These are phyloP conservation scores for Syzygium aqueum DNA, from an alignment of 345 rosid genomes.

Conservation along the genomic window DNA sequence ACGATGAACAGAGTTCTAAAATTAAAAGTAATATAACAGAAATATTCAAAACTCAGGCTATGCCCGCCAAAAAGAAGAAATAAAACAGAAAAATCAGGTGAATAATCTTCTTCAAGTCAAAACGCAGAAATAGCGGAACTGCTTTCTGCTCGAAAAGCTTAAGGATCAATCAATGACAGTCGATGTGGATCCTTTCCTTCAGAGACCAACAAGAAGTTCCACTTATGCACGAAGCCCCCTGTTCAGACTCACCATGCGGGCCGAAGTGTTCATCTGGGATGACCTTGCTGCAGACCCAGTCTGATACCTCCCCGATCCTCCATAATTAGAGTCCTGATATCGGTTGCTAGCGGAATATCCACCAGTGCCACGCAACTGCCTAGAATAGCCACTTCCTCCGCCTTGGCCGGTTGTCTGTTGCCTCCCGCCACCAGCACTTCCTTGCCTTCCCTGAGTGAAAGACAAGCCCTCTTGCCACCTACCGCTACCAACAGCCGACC, in stretches of 20 bases:
- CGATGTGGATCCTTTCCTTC: not conserved
- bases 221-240: not conserved
- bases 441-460: constrained; percentile 61
- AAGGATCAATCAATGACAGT: not conserved
- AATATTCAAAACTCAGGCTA: not conserved
- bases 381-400: not conserved
- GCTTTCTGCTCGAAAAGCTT: not conserved
- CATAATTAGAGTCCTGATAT: not conserved
- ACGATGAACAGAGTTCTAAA: not conserved
- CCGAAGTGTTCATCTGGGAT: not conserved
- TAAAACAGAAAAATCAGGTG: not conserved
- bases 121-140: not conserved
- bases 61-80: not conserved
- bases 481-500: constrained; percentile 24
- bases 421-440: constrained; percentile 11
- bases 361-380: not conserved
- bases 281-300: not conserved
- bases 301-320: not conserved
- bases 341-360: not conserved
- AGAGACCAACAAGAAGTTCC: not conserved
- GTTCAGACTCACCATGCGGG: constrained; percentile 2
- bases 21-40: not conserved
- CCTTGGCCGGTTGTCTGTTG: not conserved
- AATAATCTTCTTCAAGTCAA: not conserved
- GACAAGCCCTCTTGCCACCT: constrained; percentile 60